Percentiles rank a stretch among this genome's conserved stretches.
These are phyloP conservation scores for Podila epigama DNA, from an alignment of 192 early-diverging fungal genomes.

Conservation along the genomic window DNA sequence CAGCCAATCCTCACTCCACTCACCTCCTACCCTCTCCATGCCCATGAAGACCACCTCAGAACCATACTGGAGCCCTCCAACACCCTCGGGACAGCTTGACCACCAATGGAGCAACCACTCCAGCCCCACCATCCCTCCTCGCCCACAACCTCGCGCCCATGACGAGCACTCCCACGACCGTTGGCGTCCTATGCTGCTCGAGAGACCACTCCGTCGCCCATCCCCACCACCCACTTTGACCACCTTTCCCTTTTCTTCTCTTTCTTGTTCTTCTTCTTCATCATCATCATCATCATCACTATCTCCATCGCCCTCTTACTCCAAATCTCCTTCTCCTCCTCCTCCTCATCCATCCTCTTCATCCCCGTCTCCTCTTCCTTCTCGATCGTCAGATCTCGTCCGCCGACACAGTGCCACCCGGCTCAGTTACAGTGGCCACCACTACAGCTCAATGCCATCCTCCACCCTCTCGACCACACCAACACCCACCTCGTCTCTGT, in stretches of 20 bases:
- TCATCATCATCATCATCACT: neutral
- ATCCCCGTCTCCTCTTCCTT: too few species aligned
- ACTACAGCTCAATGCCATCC: too few species aligned
- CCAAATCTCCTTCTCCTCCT: too few species aligned
- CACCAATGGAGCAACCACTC: conserved; percentile 26
- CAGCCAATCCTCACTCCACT: conserved; percentile 7
- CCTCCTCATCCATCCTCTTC: too few species aligned
- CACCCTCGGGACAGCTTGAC: conserved; percentile 13
- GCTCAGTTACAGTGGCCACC: too few species aligned
- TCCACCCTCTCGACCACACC: neutral
- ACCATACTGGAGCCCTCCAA: conserved; percentile 37
- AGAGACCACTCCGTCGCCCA: too few species aligned
- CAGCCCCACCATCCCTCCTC: conserved; percentile 8
- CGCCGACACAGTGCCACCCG: too few species aligned
- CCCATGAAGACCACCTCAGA: conserved; percentile 3
- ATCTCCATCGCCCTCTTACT: neutral
- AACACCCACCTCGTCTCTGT: neutral
- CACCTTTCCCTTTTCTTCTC: neutral
- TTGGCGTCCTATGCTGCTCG: conserved; percentile 29
- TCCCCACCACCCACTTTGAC: neutral
- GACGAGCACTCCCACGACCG: neutral
- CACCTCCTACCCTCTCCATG: conserved; percentile 10
- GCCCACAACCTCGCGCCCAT: neutral
- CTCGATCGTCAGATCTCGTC: too few species aligned
- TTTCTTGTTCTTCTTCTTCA: neutral